Percentiles rank a stretch among this genome's conserved stretches.
Evolutionary conservation across 2,329 filamentous ascomycete genomes (phyloP).

Genomic region (Aschersonia sp.): DNA sequence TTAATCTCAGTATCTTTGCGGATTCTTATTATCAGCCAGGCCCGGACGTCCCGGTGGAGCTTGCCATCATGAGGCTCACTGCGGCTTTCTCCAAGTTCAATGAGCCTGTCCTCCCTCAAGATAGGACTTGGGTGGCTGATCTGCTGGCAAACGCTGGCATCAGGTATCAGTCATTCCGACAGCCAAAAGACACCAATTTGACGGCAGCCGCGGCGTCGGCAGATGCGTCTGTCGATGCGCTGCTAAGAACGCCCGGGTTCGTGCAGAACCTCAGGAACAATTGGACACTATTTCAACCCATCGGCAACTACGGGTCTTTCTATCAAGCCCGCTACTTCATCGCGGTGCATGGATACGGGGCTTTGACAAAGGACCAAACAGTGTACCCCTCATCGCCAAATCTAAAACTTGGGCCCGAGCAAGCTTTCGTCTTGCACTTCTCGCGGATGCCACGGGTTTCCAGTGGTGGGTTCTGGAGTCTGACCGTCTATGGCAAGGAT

Average conservation of each 20-base stretch:
- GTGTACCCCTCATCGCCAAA: neutral
- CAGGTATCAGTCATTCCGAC: neutral
- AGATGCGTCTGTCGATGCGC: constrained; percentile 1
- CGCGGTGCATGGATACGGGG: neutral
- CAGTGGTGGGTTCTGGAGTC: constrained; percentile 11
- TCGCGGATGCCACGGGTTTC: constrained; percentile 4
- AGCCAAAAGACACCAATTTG: constrained; percentile 3
- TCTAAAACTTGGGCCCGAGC: neutral
- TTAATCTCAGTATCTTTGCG: constrained; percentile 3
- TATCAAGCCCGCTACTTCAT: constrained; percentile 1
- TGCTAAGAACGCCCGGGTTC: neutral
- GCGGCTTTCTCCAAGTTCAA: constrained; percentile 2
- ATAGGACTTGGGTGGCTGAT: constrained; percentile 1
- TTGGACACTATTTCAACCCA: neutral
- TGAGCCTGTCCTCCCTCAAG: constrained; percentile 1
- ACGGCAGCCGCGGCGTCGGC: constrained; percentile 3
- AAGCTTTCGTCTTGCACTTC: constrained; percentile 5
- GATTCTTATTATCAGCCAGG: constrained; percentile 1
- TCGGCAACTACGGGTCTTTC: neutral
- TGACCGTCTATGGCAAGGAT: constrained; percentile 11
- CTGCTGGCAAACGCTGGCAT: constrained; percentile 3
- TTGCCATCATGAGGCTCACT: constrained; percentile 3
- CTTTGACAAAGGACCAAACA: neutral
- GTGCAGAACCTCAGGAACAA: neutral
- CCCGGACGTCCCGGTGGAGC: constrained; percentile 1